phyloP scores from a whole-genome alignment of 2,329 filamentous ascomycete species.

The Pestalotiopsis sp. region DNA sequence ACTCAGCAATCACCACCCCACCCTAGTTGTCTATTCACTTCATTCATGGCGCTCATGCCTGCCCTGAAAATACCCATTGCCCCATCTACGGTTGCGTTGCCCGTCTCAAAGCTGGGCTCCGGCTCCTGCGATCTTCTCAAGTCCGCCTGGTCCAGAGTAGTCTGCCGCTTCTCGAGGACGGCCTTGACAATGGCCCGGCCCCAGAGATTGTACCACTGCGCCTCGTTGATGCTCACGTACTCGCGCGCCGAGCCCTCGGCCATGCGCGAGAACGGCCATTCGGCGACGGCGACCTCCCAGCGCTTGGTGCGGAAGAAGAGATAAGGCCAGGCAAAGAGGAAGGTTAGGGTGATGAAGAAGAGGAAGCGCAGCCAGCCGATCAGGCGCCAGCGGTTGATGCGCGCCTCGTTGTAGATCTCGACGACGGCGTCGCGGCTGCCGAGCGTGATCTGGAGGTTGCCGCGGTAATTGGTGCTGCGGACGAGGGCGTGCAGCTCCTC shows the following conservation, averaged over 20 bases:
- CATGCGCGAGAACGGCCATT: conserved; percentile 59
- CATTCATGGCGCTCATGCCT: conserved; percentile 53
- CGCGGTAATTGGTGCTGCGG: conserved; percentile 68
- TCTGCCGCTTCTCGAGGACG: conserved; percentile 59
- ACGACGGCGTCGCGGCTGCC: conserved; percentile 58
- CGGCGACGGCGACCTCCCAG: conserved; percentile 64
- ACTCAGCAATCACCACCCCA: conserved; percentile 41
- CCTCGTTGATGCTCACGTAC: conserved; percentile 58
- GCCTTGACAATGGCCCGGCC: conserved; percentile 60
- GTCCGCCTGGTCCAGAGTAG: conserved; percentile 59
- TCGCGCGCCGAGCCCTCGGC: conserved; percentile 37
- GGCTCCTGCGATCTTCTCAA: conserved; percentile 45
- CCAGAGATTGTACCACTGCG: conserved; percentile 67
- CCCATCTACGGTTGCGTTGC: conserved; percentile 41
- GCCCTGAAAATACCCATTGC: conserved; percentile 43
- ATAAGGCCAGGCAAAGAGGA: conserved; percentile 72
- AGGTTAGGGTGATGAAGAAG: conserved; percentile 68
- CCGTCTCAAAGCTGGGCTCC: conserved; percentile 39
- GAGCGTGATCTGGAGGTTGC: conserved; percentile 60
- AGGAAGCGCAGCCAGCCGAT: conserved; percentile 65
- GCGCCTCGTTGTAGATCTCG: conserved; percentile 65
- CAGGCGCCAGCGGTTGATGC: conserved; percentile 66
- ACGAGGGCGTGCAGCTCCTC: conserved; percentile 59
- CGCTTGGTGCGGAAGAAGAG: conserved; percentile 68
- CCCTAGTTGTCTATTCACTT: conserved; percentile 55